A percentile compares a stretch with the other conserved stretches of the same genome.
These are phyloP conservation scores for Daldinia sp. DNA, from an alignment of 2,329 filamentous ascomycete species.

Conservation along the genomic window DNA sequence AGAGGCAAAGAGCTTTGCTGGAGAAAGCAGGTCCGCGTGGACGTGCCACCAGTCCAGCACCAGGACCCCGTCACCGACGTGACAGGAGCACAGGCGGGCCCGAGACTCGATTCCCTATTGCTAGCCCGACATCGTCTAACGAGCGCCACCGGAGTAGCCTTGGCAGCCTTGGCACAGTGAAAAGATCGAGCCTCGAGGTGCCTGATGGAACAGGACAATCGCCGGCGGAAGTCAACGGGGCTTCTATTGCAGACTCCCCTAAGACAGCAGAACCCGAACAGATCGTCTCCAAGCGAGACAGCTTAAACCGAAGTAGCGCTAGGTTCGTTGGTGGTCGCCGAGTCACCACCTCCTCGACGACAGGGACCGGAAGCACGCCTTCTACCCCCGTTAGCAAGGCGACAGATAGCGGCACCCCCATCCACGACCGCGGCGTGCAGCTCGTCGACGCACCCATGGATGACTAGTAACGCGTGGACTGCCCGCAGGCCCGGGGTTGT, in stretches of 20 bases:
- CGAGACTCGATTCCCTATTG: constrained; percentile 86
- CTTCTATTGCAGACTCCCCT: constrained; percentile 54
- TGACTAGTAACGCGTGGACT: constrained; percentile 49
- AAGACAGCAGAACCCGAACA: constrained; percentile 44
- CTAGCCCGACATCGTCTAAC: constrained; percentile 65
- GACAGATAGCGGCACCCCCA: constrained; percentile 36
- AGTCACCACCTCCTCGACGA: constrained; percentile 49
- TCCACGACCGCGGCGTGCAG: constrained; percentile 55
- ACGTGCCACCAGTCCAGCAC: constrained; percentile 77
- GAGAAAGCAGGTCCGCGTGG: constrained; percentile 69
- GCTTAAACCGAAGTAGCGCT: constrained; percentile 62
- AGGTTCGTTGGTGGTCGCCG: constrained; percentile 63
- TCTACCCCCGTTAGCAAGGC: constrained; percentile 40
- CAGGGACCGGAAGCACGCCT: constrained; percentile 43
- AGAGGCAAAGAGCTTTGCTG: constrained; percentile 83
- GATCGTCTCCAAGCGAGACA: constrained; percentile 55
- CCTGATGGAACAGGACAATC: constrained; percentile 65
- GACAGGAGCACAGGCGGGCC: constrained; percentile 79
- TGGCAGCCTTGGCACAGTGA: constrained; percentile 52
- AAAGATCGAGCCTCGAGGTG: constrained; percentile 81
- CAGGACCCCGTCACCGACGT: constrained; percentile 72
- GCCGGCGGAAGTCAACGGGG: constrained; percentile 50
- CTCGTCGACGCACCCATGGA: constrained; percentile 63
- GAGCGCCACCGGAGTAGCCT: constrained; percentile 62
- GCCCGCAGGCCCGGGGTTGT: background rate